A percentile compares a stretch with the other conserved stretches of the same genome.
Evolutionary conservation across 1,139 yeast genomes (phyloP).

Genomic region (Sugiyamaella paludigena): DNA sequence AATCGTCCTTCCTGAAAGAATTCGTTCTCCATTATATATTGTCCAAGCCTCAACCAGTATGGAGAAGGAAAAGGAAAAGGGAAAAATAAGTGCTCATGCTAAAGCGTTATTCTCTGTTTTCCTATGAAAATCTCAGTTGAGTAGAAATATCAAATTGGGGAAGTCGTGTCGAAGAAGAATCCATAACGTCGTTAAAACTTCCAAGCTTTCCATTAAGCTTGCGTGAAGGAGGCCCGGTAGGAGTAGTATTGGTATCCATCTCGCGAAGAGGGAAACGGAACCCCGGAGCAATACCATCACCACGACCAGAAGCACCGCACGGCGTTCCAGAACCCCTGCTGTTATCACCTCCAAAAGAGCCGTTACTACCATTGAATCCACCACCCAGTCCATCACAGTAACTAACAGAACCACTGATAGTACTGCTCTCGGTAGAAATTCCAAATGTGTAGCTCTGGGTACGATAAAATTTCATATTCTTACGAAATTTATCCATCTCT

Average conservation of each 20-base stretch:
- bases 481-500: conserved; percentile 66
- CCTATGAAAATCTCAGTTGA: conserved; percentile 8
- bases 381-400: neutral
- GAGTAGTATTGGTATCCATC: conserved; percentile 19
- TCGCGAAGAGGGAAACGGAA: conserved; percentile 23
- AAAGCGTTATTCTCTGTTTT: too few relatives aligned
- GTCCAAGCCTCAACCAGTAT: too few relatives aligned
- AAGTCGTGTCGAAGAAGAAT: neutral
- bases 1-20: too few relatives aligned
- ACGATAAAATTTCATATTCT: conserved; percentile 31
- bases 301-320: conserved; percentile 5
- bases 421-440: conserved; percentile 1
- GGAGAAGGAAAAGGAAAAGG: too few relatives aligned
- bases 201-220: conserved; percentile 6
- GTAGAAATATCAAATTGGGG: conserved; percentile 11
- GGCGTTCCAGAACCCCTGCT: conserved; percentile 4
- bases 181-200: conserved; percentile 11
- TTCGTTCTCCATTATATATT: too few relatives aligned
- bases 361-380: too few relatives aligned
- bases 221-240: conserved; percentile 19
- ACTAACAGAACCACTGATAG: neutral
- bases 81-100: too few relatives aligned
- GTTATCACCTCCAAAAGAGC: too few relatives aligned
- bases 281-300: conserved; percentile 8
- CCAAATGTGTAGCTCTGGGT: conserved; percentile 26